phyloP scores from a whole-genome alignment of 2,329 filamentous ascomycete species.

The Tetracladium maxilliforme region DNA sequence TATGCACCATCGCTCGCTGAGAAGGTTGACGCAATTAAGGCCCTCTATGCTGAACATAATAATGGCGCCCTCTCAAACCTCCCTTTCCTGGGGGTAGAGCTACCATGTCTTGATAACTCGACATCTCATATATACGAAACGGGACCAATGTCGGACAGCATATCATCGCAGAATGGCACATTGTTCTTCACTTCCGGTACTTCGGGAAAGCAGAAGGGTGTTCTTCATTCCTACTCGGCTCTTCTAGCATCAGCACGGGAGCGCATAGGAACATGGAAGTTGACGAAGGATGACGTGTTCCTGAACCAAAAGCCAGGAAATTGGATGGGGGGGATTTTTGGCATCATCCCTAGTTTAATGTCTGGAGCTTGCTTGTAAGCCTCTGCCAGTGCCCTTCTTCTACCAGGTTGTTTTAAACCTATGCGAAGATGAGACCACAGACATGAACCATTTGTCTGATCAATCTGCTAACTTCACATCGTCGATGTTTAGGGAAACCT shows the following conservation, averaged over 20 bases:
- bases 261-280: conserved; percentile 7
- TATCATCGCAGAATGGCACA: conserved; percentile 4
- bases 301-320: conserved; percentile 8
- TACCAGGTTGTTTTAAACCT: too few species aligned
- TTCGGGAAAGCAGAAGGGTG: conserved; percentile 8
- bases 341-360: conserved; percentile 8
- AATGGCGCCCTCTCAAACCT: conserved; percentile 2
- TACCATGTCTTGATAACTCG: conserved; percentile 3
- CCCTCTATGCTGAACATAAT: conserved; percentile 2
- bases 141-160: conserved; percentile 1
- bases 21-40: conserved; percentile 5
- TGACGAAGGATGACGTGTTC: conserved; percentile 7
- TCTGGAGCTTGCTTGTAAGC: conserved; percentile 9
- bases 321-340: conserved; percentile 9
- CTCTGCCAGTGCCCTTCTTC: not conserved
- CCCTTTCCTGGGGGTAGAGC: conserved; percentile 6
- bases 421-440: too few species aligned
- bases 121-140: conserved; percentile 3
- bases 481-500: conserved; percentile 5
- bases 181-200: conserved; percentile 9
- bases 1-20: conserved; percentile 6
- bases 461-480: not conserved
- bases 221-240: conserved; percentile 7
- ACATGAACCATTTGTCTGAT: too few species aligned
- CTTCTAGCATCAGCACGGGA: conserved; percentile 8